Conservation (phyloP, 2,329 filamentous ascomycete genomes). For the Trichoderma sp. region DNA sequence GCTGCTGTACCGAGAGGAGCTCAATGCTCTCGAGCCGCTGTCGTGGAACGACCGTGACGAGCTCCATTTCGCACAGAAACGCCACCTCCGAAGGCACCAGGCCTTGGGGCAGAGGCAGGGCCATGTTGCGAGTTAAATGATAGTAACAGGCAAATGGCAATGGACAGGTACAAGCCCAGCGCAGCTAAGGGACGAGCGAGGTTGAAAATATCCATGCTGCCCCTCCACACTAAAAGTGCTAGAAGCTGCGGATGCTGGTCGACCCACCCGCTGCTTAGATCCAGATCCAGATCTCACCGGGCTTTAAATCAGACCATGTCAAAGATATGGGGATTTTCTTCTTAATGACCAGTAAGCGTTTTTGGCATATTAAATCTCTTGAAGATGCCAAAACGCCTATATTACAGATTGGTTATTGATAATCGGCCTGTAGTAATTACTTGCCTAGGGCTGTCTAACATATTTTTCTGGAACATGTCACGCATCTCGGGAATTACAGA, state of each 20-base stretch:
- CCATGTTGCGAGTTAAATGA: slow-evolving; percentile 44
- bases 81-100: slow-evolving; percentile 86
- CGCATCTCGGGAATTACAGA: not conserved
- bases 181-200: not conserved
- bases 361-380: too few relatives aligned
- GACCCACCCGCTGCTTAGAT: slow-evolving; percentile 1
- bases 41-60: slow-evolving; percentile 88
- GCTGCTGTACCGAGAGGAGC: slow-evolving; percentile 71
- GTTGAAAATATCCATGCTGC: slow-evolving; percentile 12
- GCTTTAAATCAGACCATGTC: not conserved
- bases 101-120: slow-evolving; percentile 54
- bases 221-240: slow-evolving; percentile 15
- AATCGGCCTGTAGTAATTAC: too few relatives aligned
- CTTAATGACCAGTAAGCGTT: not conserved
- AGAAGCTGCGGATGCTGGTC: not conserved
- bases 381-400: too few relatives aligned
- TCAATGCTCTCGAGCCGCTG: slow-evolving; percentile 85
- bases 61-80: slow-evolving; percentile 97
- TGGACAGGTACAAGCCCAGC: not conserved
- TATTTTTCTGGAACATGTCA: too few relatives aligned
- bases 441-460: not conserved
- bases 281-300: not conserved
- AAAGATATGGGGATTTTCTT: not conserved
- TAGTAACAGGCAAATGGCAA: not conserved
- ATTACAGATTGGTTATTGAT: too few relatives aligned